Evolutionary conservation across 805 yeast species (phyloP).

Genomic region (Cyberlindnera mycetangii): DNA sequence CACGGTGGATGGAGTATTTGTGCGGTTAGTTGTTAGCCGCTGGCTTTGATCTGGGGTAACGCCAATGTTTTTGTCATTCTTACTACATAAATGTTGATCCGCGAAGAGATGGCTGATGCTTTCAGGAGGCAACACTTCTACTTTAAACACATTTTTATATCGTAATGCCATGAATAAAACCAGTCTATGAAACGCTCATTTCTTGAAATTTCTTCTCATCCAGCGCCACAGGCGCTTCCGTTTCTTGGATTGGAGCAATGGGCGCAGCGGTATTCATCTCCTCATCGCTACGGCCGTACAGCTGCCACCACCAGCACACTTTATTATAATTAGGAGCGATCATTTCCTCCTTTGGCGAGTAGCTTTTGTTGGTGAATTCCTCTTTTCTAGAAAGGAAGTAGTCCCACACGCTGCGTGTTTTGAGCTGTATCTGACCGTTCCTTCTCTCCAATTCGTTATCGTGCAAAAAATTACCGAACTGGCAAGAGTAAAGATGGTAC

Average conservation of each 20-base stretch:
- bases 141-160: too few relatives aligned
- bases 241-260: not conserved
- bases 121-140: too few relatives aligned
- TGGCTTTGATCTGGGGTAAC: too few relatives aligned
- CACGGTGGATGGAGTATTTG: too few relatives aligned
- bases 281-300: constrained; percentile 72
- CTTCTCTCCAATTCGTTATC: constrained; percentile 68
- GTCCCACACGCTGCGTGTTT: constrained; percentile 88
- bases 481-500: constrained; percentile 90
- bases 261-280: constrained; percentile 47
- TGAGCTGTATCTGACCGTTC: constrained; percentile 36
- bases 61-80: too few relatives aligned
- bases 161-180: too few relatives aligned
- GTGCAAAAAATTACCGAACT: constrained; percentile 85
- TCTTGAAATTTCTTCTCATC: constrained; percentile 14
- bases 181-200: constrained; percentile 16
- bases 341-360: constrained; percentile 29
- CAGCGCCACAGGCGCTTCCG: not conserved
- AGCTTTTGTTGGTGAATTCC: constrained; percentile 63
- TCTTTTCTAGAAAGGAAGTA: constrained; percentile 73
- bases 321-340: constrained; percentile 60
- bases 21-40: too few relatives aligned
- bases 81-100: too few relatives aligned
- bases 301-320: constrained; percentile 86
- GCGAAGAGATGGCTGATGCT: too few relatives aligned